Evolutionary conservation across 2,329 filamentous ascomycete genomes (phyloP).

Genomic region (Cadophora malorum): DNA sequence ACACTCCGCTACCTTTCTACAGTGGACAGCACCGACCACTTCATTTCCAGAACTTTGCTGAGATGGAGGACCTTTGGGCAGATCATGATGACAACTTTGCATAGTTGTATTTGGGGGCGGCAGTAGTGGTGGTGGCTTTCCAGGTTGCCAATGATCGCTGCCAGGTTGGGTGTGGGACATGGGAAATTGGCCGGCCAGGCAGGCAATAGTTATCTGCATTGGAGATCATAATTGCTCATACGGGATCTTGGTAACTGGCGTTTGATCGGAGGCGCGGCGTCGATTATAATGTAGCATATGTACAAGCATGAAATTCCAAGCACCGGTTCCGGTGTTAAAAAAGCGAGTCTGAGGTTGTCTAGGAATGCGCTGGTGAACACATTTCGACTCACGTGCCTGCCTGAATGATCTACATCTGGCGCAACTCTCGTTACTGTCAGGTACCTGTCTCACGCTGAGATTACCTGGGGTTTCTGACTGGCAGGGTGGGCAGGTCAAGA

Average conservation of each 20-base stretch:
- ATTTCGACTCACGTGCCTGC: slow-evolving; percentile 12
- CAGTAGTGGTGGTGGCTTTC: slow-evolving; percentile 14
- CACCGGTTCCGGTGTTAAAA: slow-evolving; percentile 2
- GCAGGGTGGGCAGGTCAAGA: background rate
- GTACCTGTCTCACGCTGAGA: slow-evolving; percentile 1
- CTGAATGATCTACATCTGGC: slow-evolving; percentile 21
- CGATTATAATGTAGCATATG: slow-evolving; percentile 32
- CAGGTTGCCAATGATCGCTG: slow-evolving; percentile 10
- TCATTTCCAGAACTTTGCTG: slow-evolving; percentile 97
- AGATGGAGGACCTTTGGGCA: slow-evolving; percentile 96
- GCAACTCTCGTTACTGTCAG: slow-evolving; percentile 5
- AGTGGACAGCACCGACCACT: slow-evolving; percentile 89
- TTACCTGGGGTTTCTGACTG: background rate
- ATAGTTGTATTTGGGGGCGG: slow-evolving; percentile 50
- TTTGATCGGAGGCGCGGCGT: slow-evolving; percentile 37
- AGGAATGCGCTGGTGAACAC: background rate
- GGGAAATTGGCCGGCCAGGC: slow-evolving; percentile 15
- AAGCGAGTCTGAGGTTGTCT: slow-evolving; percentile 3
- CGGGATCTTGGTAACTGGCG: slow-evolving; percentile 37
- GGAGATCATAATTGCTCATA: slow-evolving; percentile 24
- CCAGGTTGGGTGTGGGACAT: slow-evolving; percentile 19
- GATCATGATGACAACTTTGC: slow-evolving; percentile 94
- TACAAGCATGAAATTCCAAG: slow-evolving; percentile 36
- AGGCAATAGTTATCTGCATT: slow-evolving; percentile 25
- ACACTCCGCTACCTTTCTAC: slow-evolving; percentile 90